Base-by-base conservation (phyloP, 805 yeast genomes). In the Kuraishia ogatae region DNA sequence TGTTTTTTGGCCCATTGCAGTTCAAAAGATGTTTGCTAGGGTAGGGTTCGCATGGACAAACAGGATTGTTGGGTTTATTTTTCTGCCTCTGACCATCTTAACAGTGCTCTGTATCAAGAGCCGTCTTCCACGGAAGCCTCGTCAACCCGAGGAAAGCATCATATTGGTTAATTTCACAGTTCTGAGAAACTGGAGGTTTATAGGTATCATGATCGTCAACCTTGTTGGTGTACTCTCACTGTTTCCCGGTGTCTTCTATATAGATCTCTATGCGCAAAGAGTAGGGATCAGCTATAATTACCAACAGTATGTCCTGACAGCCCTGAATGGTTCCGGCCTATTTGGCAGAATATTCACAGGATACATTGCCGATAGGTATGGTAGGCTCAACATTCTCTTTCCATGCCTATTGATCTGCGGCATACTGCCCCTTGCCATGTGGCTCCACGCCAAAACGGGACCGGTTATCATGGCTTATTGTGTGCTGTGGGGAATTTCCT, bases 301-400 rank as follows among this genome's bases (percentile, higher is more conserved):
- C 51, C 28, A 35, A 6, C 21, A 46, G 21, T 53, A 28, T 2
- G 55, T 54, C 51, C 50, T 58, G 20, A 54, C 64, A 28, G 58
- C 56, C 50, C 57, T 73, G 53, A 77, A 75, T 60, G 77, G 69
- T 20, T 70, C 68, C 39, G 79, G 83, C 52, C 63, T 74, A 1
- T 60, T 80, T 23, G 87, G 87, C 4, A 68, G 87, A 48, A 70
- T 82, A 1, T 51, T 69, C 5, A 74, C 83, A 50, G 83, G 82
- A 0, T 60, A 67, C 48, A 21, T 73, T 7, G 82, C 80, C 22
- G 84, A 79, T 61, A 61, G 58, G 7, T 55, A 72, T 28, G 87
- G 87, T 1, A 69, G 82, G 39, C 61, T 72, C 54, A 81, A 80
- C 48, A 63, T 66, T 6, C 56, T 71, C 53, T 55, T 70, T 13